These are phyloP conservation scores for Aspergillus neoniger DNA, from an alignment of 2,329 filamentous ascomycete species.

Conservation along the genomic window DNA sequence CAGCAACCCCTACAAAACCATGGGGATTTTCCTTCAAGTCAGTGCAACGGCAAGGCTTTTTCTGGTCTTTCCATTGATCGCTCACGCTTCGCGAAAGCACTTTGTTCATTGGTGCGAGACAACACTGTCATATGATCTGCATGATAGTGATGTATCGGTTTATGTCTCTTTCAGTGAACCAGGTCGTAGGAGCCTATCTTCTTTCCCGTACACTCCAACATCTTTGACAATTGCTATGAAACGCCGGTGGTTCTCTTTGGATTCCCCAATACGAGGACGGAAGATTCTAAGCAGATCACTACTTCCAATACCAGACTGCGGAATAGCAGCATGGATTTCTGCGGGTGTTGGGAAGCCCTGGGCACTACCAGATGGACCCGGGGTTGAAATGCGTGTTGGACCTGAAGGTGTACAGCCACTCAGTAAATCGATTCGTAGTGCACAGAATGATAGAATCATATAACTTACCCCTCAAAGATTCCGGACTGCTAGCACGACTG, in stretches of 20 bases:
- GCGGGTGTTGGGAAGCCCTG: conserved; percentile 47
- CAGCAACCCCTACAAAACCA: background rate
- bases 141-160: background rate
- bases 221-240: conserved; percentile 50
- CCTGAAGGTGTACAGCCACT: conserved; percentile 17
- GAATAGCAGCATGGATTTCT: conserved; percentile 52
- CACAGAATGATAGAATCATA: background rate
- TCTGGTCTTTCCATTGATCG: too few species aligned
- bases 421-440: background rate
- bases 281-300: conserved; percentile 48
- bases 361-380: conserved; percentile 24
- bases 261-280: conserved; percentile 45
- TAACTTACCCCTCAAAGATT: conserved; percentile 32
- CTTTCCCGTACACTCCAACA: conserved; percentile 46
- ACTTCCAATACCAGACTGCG: conserved; percentile 47
- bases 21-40: too few species aligned
- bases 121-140: background rate
- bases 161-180: conserved; percentile 36
- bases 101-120: background rate
- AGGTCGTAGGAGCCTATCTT: conserved; percentile 44
- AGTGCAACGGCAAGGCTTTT: too few species aligned
- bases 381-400: conserved; percentile 35
- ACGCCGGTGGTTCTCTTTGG: conserved; percentile 42
- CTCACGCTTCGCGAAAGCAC: background rate
- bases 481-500: conserved; percentile 46